Evolutionary conservation across 2,329 filamentous ascomycete species (phyloP).

Genomic region (Dendrostoma leiphaemia): DNA sequence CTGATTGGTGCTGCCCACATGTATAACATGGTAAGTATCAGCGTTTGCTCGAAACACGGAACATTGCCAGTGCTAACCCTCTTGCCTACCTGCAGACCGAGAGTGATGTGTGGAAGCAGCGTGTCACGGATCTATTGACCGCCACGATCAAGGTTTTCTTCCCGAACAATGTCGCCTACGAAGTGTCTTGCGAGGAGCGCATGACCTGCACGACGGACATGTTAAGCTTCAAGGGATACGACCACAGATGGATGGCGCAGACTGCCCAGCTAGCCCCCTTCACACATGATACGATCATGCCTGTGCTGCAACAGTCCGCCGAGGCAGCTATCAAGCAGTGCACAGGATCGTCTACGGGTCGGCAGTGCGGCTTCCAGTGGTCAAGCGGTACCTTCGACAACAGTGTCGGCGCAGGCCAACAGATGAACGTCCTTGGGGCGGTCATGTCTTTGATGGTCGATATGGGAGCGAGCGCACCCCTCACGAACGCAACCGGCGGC

Average conservation of each 20-base stretch:
- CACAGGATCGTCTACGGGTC: slow-evolving; percentile 25
- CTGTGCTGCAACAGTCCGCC: slow-evolving; percentile 11
- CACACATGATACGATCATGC: slow-evolving; percentile 16
- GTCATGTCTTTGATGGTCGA: slow-evolving; percentile 45
- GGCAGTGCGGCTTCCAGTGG: slow-evolving; percentile 55
- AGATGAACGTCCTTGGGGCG: slow-evolving; percentile 52
- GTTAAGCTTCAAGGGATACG: slow-evolving; percentile 21
- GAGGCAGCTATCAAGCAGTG: slow-evolving; percentile 17
- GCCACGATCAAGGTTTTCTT: slow-evolving; percentile 34
- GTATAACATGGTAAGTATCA: slow-evolving; percentile 32
- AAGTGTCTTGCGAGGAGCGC: slow-evolving; percentile 17
- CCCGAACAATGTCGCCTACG: slow-evolving; percentile 17
- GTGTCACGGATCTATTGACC: slow-evolving; percentile 14
- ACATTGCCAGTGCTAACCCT: not conserved
- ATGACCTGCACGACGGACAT: slow-evolving; percentile 21
- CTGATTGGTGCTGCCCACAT: slow-evolving; percentile 54
- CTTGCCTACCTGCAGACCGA: slow-evolving; percentile 12
- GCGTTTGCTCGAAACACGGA: not conserved
- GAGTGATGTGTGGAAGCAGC: slow-evolving; percentile 15
- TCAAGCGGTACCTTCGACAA: slow-evolving; percentile 43
- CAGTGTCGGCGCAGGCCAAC: slow-evolving; percentile 51
- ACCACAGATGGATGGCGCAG: slow-evolving; percentile 19
- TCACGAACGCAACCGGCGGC: slow-evolving; percentile 24
- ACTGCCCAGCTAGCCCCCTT: slow-evolving; percentile 19
- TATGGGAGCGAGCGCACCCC: slow-evolving; percentile 16